Evolutionary conservation across 345 rosid genomes (phyloP), one percentile per base, ranked within the genome.

Genomic region (Syzygium grande): DNA sequence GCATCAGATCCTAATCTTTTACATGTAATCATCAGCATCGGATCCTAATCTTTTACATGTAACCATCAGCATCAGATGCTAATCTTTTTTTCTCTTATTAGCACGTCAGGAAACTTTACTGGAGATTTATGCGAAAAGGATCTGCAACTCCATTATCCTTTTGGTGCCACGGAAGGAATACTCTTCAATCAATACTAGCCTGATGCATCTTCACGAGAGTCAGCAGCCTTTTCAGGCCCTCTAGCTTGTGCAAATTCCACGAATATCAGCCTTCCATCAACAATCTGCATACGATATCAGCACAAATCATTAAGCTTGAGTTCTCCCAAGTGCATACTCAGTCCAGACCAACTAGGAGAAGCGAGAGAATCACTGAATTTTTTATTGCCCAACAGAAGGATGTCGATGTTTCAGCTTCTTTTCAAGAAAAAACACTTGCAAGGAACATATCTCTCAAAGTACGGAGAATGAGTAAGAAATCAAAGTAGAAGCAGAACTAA

Each of bases 191-290:
- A 0, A 73, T 73, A 38, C 38, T 73, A 73, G 23, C 83, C 4
- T 4, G 49, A 73, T 38, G 83, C 49, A 73, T 73, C 83, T 73
- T 73, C 83, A 38, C 4, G 15, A 73, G 83, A 73, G 43, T 73
- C 49, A 5, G 49, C 25, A 73, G 49, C 83, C 49, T 38, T 73
- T 73, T 73, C 11, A 73, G 83, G 83, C 27, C 83, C 83, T 38
- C 27, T 73, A 73, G 83, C 6, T 73, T 93, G 92, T 16, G 91
- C 94, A 83, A 87, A 88, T 91, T 94, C 95, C 9, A 93, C 95
- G 41, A 91, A 92, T 84, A 92, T 91, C 49, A 92, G 88, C 85
- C 91, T 90, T 54, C 92, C 93, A 56, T 90, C 46, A 43, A 93
- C 87, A 29, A 94, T 93, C 95, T 94, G 92, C 15, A 41, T 43